Evolutionary conservation across 805 yeast genomes (phyloP), one percentile per base, ranked within the genome.

Genomic region (Ogataea neopini): DNA sequence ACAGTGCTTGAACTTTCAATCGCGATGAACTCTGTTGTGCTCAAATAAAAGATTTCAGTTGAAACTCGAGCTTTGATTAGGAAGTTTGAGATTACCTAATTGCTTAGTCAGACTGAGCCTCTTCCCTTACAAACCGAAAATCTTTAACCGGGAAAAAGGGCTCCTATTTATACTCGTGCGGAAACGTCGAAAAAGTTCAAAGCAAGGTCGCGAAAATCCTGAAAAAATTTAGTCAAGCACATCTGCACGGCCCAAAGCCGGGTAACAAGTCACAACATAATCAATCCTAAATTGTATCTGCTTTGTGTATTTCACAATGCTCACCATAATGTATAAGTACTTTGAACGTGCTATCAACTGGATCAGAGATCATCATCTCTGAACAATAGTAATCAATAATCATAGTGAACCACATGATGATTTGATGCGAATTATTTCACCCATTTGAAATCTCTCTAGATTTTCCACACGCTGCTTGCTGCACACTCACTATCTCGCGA

Each of bases 151-250:
- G 54, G 58, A 47, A 44, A 47, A 49, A 32, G 26, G 45, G 39
- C 43, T 34, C 49, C 56, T 54, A 54, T 58, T 58, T 58, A 58
- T 58, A 58, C 52, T 52, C 47, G 42, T 15, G 43, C 43, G 46
- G 33, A 42, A 22, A 33, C 43, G 34, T 13, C 3, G 17, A 30
- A 30, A 30, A 30, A 30, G 4, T 30, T n/a, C 17, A 30, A 20
- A 17, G 17, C 34, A 28, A 23, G 17, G 32, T 17, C 33, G 43
- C 42, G 33, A 17, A 36, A 3, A 13, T 34, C 23, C 35, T 41
- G 32, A 30, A 43, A 43, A 28, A 40, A 39, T 18, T 29, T 14
- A 14, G 6, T 17, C 23, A 19, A 9, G n/a, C 35, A 10, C 20
- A 34, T 11, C 5, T 34, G 23, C 37, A 17, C 37, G 18, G 37